Evolutionary conservation across 805 yeast genomes (phyloP).

Genomic region (Kluyveromyces siamensis): DNA sequence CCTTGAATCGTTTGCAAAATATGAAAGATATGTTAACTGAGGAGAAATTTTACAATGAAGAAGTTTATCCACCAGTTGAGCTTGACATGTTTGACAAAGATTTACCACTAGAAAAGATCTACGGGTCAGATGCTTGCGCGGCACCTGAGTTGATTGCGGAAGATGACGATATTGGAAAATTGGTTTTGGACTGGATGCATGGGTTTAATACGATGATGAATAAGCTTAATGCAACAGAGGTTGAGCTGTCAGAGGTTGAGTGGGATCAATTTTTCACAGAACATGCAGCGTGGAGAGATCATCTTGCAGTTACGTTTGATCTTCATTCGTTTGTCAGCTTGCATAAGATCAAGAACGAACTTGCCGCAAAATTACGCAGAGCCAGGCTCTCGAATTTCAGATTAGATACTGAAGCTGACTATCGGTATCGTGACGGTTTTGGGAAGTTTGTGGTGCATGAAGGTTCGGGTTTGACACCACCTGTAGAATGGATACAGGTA

Average conservation of each 20-base stretch:
- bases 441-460: constrained; percentile 22
- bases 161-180: constrained; percentile 14
- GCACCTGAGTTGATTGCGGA: constrained; percentile 21
- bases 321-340: constrained; percentile 28
- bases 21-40: neutral
- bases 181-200: constrained; percentile 26
- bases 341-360: constrained; percentile 17
- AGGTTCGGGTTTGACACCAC: constrained; percentile 18
- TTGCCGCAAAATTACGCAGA: constrained; percentile 10
- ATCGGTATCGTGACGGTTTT: constrained; percentile 25
- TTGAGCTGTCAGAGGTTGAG: neutral
- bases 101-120: constrained; percentile 21
- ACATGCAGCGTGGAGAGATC: constrained; percentile 33
- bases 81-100: constrained; percentile 17
- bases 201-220: constrained; percentile 22
- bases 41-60: constrained; percentile 6
- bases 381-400: constrained; percentile 22
- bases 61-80: constrained; percentile 18
- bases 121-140: constrained; percentile 20
- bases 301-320: constrained; percentile 28
- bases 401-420: constrained; percentile 25
- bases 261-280: constrained; percentile 20
- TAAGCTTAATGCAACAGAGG: constrained; percentile 5
- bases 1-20: neutral
- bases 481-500: constrained; percentile 31